These are phyloP conservation scores for Millerozyma acaciae DNA, from an alignment of 805 yeast species.

Conservation along the genomic window DNA sequence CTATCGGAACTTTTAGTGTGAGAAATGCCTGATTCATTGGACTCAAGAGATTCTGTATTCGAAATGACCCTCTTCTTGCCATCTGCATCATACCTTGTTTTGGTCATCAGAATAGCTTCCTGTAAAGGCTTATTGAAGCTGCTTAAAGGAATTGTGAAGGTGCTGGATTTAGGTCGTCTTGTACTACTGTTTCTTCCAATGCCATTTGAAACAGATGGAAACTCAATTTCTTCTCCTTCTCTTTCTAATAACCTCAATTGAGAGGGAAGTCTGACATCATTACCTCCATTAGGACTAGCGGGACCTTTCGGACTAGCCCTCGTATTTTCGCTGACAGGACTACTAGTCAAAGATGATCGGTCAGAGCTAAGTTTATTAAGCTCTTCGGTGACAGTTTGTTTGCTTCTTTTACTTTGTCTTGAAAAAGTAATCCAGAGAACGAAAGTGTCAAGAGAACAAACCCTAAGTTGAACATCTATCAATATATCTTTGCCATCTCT, in stretches of 20 bases:
- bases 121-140: conserved; percentile 3
- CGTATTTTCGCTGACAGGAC: conserved; percentile 5
- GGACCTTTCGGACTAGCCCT: conserved; percentile 1
- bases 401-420: conserved; percentile 30
- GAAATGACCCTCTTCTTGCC: conserved; percentile 2
- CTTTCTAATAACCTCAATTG: conserved; percentile 47
- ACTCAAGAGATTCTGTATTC: conserved; percentile 4
- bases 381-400: conserved; percentile 20
- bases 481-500: conserved; percentile 61
- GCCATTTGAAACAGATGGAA: conserved; percentile 23
- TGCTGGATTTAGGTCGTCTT: conserved; percentile 24
- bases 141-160: conserved; percentile 26
- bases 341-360: conserved; percentile 12
- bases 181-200: conserved; percentile 34
- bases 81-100: background rate
- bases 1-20: conserved; percentile 2
- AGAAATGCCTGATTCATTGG: conserved; percentile 1
- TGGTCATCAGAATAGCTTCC: background rate
- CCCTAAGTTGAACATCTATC: conserved; percentile 79
- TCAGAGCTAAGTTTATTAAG: conserved; percentile 21
- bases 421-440: conserved; percentile 88
- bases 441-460: conserved; percentile 52
- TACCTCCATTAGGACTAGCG: conserved; percentile 3
- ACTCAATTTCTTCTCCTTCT: conserved; percentile 28
- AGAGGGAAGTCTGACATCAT: conserved; percentile 42